These are phyloP conservation scores for Tricholoma terreum DNA, from an alignment of 768 basidiomycete genomes.

Conservation along the genomic window DNA sequence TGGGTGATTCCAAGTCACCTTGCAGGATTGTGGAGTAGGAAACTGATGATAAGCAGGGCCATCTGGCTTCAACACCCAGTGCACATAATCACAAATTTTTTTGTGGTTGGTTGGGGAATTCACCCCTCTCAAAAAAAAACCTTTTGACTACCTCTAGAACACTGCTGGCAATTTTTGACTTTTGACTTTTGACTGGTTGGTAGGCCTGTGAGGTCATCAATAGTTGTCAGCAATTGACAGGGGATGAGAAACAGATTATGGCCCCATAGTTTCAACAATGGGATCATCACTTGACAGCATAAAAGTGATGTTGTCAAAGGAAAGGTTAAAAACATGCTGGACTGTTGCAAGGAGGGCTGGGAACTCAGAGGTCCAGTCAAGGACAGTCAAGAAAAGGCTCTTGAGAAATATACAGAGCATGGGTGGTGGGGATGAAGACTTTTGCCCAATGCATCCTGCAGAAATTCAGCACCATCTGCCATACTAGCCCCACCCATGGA, in stretches of 20 bases:
- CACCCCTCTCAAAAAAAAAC: not conserved
- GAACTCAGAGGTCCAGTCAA: slow-evolving; percentile 8
- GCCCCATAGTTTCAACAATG: not conserved
- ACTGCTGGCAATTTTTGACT: slow-evolving; percentile 7
- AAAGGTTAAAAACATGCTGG: slow-evolving; percentile 9
- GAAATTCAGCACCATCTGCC: not conserved
- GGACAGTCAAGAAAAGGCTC: slow-evolving; percentile 18
- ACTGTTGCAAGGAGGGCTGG: slow-evolving; percentile 7
- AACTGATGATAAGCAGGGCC: no score
- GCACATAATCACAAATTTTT: not conserved
- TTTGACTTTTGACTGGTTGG: not conserved
- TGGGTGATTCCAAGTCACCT: not conserved
- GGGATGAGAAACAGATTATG: not conserved
- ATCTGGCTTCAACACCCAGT: no score
- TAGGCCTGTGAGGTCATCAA: not conserved
- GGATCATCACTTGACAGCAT: not conserved
- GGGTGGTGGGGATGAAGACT: slow-evolving; percentile 14
- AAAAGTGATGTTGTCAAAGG: slow-evolving; percentile 7
- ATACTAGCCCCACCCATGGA: not conserved
- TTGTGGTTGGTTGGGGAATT: no score
- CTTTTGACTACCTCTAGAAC: not conserved
- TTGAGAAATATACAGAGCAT: slow-evolving; percentile 16
- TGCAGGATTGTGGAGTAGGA: no score
- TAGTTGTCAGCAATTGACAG: not conserved
- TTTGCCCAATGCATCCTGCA: slow-evolving; percentile 13